Evolutionary conservation across 805 yeast genomes (phyloP).

Genomic region (Suhomyces xylopsoci): DNA sequence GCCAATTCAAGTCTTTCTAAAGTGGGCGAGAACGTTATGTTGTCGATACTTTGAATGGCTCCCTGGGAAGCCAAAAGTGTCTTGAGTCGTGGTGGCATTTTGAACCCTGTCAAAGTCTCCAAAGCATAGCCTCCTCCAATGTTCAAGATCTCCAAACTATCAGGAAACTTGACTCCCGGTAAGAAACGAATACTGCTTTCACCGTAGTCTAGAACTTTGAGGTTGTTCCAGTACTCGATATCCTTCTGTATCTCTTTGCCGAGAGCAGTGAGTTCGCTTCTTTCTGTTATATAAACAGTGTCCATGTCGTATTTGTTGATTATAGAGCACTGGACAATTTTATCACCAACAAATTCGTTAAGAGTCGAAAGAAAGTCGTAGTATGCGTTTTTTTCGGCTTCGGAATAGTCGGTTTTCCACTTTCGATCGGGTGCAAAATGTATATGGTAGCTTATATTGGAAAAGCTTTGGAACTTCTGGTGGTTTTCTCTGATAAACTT

Average conservation of each 20-base stretch:
- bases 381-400: constrained; percentile 24
- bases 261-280: constrained; percentile 27
- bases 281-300: constrained; percentile 33
- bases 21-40: constrained; percentile 31
- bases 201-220: constrained; percentile 35
- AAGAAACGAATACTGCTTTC: constrained; percentile 34
- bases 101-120: constrained; percentile 39
- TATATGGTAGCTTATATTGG: constrained; percentile 33
- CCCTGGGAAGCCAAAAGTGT: constrained; percentile 33
- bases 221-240: constrained; percentile 31
- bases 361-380: constrained; percentile 21
- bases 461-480: constrained; percentile 12
- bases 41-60: constrained; percentile 33
- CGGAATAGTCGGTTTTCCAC: constrained; percentile 29
- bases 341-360: constrained; percentile 19
- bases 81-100: constrained; percentile 32
- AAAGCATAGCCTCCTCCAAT: constrained; percentile 39
- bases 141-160: constrained; percentile 34
- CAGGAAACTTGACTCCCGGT: constrained; percentile 41
- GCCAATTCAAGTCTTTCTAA: constrained; percentile 32
- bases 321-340: constrained; percentile 38
- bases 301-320: constrained; percentile 34
- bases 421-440: constrained; percentile 29
- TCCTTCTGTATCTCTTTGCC: constrained; percentile 39
- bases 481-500: constrained; percentile 19